Evolutionary conservation across 257 asterid species (phyloP).

Genomic region (Solanum pennellii): DNA sequence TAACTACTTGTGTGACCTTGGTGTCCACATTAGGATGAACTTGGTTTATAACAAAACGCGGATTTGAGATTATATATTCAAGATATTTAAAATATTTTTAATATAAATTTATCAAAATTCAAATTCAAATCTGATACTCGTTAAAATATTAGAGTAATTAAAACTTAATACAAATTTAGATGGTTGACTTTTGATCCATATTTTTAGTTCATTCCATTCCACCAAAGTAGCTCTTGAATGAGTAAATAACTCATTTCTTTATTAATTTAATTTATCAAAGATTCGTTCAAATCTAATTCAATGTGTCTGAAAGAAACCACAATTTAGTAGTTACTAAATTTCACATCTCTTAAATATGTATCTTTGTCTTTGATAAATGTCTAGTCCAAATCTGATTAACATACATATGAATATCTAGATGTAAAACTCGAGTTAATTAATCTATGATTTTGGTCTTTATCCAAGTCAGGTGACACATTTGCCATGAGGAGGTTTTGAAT

Average conservation of each 20-base stretch:
- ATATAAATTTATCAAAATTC: too few species aligned
- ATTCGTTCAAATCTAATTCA: background rate
- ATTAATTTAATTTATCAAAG: too few species aligned
- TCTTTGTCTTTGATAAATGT: background rate
- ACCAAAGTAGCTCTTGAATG: background rate
- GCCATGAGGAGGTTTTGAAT: background rate
- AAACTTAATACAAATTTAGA: background rate
- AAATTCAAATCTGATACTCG: background rate
- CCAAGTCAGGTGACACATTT: background rate
- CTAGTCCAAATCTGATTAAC: background rate
- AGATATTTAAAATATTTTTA: too few species aligned
- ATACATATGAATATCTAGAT: background rate
- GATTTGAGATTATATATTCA: too few species aligned
- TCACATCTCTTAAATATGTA: background rate
- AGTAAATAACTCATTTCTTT: too few species aligned
- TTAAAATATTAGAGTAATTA: background rate
- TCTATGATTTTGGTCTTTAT: background rate
- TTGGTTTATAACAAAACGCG: too few species aligned
- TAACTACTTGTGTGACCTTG: too few species aligned
- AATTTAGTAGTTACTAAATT: background rate
- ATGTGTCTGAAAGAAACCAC: too few species aligned
- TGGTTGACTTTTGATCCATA: background rate
- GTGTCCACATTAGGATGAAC: too few species aligned
- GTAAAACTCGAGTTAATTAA: background rate
- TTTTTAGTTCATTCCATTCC: too few species aligned